Evolutionary conservation across 495 filamentous ascomycete species (phyloP).

Genomic region (Neurospora sublineolata): DNA sequence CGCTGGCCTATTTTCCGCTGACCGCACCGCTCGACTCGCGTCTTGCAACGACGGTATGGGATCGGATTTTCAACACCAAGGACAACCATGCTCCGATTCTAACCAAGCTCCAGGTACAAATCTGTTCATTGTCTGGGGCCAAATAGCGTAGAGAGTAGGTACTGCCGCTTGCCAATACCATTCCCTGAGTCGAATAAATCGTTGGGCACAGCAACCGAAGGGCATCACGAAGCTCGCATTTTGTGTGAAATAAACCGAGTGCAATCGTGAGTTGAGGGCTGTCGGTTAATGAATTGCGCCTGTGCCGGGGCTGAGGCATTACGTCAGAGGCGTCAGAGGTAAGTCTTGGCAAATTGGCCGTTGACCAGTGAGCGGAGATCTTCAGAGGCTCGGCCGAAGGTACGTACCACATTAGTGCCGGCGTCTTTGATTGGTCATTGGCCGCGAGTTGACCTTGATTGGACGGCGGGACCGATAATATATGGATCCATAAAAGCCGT

Average conservation of each 20-base stretch:
- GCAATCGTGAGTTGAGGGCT: neutral
- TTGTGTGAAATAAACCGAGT: neutral
- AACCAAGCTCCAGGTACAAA: neutral
- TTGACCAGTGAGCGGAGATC: neutral
- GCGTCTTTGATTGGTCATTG: neutral
- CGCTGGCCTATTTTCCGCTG: neutral
- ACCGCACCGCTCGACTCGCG: neutral
- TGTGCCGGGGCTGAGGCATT: neutral
- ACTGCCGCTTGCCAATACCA: neutral
- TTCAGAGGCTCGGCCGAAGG: neutral
- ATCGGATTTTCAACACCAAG: neutral
- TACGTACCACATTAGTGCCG: neutral
- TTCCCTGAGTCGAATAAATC: neutral
- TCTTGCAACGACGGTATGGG: neutral
- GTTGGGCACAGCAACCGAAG: neutral
- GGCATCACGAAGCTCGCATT: neutral
- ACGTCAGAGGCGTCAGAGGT: conserved; percentile 10
- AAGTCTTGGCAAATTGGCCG: conserved; percentile 2
- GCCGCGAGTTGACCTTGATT: neutral
- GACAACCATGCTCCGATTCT: neutral
- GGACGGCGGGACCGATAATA: neutral
- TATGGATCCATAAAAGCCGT: neutral
- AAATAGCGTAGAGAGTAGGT: neutral
- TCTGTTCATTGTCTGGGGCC: neutral
- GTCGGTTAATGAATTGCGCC: neutral